Evolutionary conservation across 495 filamentous ascomycete species (phyloP).

Genomic region (Penicillium crystallinum): DNA sequence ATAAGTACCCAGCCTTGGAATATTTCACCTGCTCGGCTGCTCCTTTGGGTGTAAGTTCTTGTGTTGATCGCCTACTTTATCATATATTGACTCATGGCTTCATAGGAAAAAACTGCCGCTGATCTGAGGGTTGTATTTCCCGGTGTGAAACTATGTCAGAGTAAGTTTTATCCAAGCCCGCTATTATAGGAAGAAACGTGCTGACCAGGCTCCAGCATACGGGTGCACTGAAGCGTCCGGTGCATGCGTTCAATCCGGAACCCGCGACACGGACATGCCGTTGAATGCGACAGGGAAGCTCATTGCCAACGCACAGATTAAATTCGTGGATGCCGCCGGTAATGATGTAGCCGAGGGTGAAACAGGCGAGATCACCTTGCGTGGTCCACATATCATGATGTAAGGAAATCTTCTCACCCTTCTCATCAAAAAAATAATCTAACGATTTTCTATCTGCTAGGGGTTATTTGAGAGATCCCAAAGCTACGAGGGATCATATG

Average conservation of each 20-base stretch:
- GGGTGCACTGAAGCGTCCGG: not conserved
- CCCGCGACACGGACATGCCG: not conserved
- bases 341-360: not conserved
- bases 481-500: not conserved
- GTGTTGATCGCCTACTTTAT: not conserved
- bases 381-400: not conserved
- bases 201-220: not conserved
- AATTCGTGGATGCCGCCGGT: not conserved
- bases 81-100: not conserved
- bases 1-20: slow-evolving; percentile 4
- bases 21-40: slow-evolving; percentile 8
- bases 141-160: slow-evolving; percentile 1
- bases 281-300: not conserved
- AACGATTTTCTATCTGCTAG: not conserved
- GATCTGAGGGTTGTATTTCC: slow-evolving; percentile 1
- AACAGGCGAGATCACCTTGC: not conserved
- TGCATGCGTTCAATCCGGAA: not conserved
- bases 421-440: not conserved
- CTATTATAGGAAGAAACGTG: not conserved
- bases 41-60: slow-evolving; percentile 1
- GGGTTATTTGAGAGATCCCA: not conserved
- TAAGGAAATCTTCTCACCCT: not conserved
- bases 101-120: slow-evolving; percentile 1
- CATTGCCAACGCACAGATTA: not conserved
- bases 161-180: not conserved